phyloP scores from a whole-genome alignment of 2,329 filamentous ascomycete genomes.

The Pseudopyricularia javanii region DNA sequence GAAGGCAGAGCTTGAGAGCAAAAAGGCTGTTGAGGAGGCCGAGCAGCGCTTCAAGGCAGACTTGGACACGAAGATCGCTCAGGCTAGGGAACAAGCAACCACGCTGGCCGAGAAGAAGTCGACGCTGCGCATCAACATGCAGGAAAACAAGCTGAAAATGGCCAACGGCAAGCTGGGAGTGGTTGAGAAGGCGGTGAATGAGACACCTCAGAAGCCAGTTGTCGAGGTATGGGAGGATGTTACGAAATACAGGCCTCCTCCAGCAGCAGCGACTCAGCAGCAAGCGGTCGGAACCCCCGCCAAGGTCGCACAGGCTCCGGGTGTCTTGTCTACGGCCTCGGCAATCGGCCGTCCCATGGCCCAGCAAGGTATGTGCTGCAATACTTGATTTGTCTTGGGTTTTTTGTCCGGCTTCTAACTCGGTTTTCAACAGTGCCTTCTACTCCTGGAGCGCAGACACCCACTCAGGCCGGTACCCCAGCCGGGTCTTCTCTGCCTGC shows the following conservation, averaged over 20 bases:
- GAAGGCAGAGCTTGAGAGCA: conserved; percentile 54
- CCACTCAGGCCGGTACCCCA: neutral
- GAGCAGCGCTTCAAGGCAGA: conserved; percentile 33
- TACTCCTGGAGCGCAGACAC: neutral
- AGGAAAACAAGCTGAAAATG: conserved; percentile 53
- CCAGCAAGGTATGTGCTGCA: neutral
- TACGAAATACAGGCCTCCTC: conserved; percentile 47
- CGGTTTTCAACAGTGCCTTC: neutral
- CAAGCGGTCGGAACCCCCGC: neutral
- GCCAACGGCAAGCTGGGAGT: conserved; percentile 63
- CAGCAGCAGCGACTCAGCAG: conserved; percentile 4
- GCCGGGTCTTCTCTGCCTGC: conserved; percentile 3
- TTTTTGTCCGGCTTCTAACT: too few relatives aligned
- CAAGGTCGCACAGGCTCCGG: conserved; percentile 2
- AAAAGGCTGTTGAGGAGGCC: conserved; percentile 42
- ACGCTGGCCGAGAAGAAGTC: conserved; percentile 66
- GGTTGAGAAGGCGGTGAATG: conserved; percentile 68
- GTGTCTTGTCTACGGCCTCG: conserved; percentile 2
- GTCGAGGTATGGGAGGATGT: conserved; percentile 77
- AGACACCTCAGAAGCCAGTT: conserved; percentile 75
- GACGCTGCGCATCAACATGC: conserved; percentile 65
- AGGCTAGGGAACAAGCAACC: conserved; percentile 50
- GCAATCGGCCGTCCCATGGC: neutral
- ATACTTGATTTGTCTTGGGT: too few relatives aligned
- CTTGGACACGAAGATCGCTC: conserved; percentile 38